Conservation (phyloP, 2,329 filamentous ascomycete genomes). For the Fusarium dimerum region DNA sequence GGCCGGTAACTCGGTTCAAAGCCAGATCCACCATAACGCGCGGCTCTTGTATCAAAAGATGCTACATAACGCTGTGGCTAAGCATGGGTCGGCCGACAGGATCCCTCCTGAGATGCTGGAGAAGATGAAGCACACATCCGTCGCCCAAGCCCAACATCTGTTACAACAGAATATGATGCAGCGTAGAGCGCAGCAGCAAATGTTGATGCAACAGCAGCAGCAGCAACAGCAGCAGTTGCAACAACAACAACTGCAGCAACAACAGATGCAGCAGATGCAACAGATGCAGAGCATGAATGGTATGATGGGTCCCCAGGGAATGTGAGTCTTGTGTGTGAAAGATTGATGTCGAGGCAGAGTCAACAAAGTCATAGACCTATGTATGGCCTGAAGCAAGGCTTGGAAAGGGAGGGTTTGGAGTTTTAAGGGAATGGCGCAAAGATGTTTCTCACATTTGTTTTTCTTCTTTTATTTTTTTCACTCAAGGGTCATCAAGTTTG, state of each 20-base stretch:
- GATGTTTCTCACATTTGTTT: too few relatives aligned
- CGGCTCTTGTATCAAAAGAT: conserved; percentile 42
- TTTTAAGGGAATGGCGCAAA: conserved; percentile 12
- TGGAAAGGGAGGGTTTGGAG: conserved; percentile 16
- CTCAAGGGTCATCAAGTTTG: conserved; percentile 18
- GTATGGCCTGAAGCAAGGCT: conserved; percentile 1
- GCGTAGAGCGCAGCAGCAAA: conserved; percentile 36
- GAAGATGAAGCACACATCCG: conserved; percentile 46
- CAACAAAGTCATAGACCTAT: conserved; percentile 9
- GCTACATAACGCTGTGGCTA: conserved; percentile 34
- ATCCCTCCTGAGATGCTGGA: conserved; percentile 49
- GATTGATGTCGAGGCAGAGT: conserved; percentile 2
- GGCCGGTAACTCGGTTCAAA: conserved; percentile 29
- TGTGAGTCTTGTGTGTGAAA: conserved; percentile 34
- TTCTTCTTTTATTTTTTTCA: conserved; percentile 7
- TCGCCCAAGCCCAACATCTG: conserved; percentile 39
- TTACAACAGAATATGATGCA: conserved; percentile 36
- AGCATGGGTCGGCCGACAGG: conserved; percentile 44
- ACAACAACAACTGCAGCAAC: conserved; percentile 29
- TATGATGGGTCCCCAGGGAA: conserved; percentile 50
- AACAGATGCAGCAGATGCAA: conserved; percentile 26
- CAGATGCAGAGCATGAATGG: conserved; percentile 23
- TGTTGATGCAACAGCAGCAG: conserved; percentile 40
- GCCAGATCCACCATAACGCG: conserved; percentile 37
- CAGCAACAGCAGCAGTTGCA: conserved; percentile 33